phyloP scores from a whole-genome alignment of 169 alveolate species.

The Pseudocohnilembus persalinus region DNA sequence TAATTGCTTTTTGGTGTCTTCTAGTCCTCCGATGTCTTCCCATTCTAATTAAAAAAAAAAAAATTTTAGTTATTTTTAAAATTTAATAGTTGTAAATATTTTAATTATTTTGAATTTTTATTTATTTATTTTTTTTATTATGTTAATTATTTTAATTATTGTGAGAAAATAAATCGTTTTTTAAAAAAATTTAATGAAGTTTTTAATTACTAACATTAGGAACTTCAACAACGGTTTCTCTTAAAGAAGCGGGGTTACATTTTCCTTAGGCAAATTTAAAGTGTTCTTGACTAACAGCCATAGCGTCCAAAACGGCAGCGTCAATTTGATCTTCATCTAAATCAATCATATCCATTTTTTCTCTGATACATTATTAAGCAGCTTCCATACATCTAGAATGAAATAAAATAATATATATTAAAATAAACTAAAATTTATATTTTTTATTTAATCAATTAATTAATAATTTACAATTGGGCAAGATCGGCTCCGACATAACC shows the following conservation, averaged over 20 bases:
- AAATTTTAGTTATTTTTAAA: too few species aligned
- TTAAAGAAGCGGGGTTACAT: conserved; percentile 96
- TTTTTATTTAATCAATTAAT: conserved; percentile 6
- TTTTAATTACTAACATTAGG: conserved; percentile 90
- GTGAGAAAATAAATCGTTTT: background rate
- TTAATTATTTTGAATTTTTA: too few species aligned
- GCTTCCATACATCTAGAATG: conserved; percentile 98
- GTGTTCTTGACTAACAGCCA: conserved; percentile 99
- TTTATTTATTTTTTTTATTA: too few species aligned
- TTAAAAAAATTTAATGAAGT: too few species aligned
- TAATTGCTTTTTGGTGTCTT: conserved; percentile 93
- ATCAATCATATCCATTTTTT: conserved; percentile 99
- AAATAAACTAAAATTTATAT: conserved; percentile 94
- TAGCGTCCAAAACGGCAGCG: conserved; percentile 96
- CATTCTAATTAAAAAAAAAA: conserved; percentile 85
- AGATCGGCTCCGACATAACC: conserved; percentile 95
- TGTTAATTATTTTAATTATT: too few species aligned
- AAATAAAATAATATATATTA: too few species aligned
- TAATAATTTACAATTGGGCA: conserved; percentile 74
- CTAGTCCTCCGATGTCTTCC: conserved; percentile 99
- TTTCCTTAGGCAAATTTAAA: conserved; percentile 96
- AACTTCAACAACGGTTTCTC: conserved; percentile 98
- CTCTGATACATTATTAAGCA: conserved; percentile 98
- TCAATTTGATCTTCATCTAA: conserved; percentile 98
- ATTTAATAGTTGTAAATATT: too few species aligned